phyloP scores from a whole-genome alignment of 768 basidiomycete genomes.

The Pleurotus djamor region DNA sequence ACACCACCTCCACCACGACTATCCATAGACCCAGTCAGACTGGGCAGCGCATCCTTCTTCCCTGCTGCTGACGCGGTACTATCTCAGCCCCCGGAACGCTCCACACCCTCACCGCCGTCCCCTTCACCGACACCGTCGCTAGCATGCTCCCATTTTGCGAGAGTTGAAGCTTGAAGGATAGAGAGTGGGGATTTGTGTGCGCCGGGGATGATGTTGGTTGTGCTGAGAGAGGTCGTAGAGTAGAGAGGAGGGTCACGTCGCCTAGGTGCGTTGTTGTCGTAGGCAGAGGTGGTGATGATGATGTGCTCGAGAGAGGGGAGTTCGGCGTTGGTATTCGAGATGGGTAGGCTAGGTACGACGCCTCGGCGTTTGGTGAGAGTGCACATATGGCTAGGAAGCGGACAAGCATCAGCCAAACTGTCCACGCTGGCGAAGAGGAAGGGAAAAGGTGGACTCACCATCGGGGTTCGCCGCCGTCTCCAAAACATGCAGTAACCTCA shows the following conservation, averaged over 20 bases:
- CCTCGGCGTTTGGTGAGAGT: slow-evolving; percentile 49
- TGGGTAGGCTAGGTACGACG: slow-evolving; percentile 94
- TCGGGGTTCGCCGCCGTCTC: no score
- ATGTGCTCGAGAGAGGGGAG: slow-evolving; percentile 43
- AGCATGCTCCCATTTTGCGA: slow-evolving; percentile 87
- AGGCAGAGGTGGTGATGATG: slow-evolving; percentile 32
- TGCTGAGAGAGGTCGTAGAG: slow-evolving; percentile 90
- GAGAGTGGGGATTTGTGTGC: slow-evolving; percentile 96
- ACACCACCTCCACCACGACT: slow-evolving; percentile 52
- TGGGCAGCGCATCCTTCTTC: slow-evolving; percentile 33
- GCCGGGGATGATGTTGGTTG: slow-evolving; percentile 87
- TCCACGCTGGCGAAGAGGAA: no score
- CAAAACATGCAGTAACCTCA: no score
- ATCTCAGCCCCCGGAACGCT: slow-evolving; percentile 81
- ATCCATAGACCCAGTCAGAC: slow-evolving; percentile 67
- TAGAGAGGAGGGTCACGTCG: slow-evolving; percentile 94
- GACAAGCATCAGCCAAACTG: no score
- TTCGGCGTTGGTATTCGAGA: slow-evolving; percentile 88
- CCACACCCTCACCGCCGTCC: slow-evolving; percentile 97
- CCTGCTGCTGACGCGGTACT: slow-evolving; percentile 11
- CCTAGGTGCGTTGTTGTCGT: slow-evolving; percentile 45
- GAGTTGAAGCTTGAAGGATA: slow-evolving; percentile 76
- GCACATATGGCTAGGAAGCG: no score
- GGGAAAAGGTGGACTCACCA: no score
- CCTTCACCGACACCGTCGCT: slow-evolving; percentile 92